Evolutionary conservation across 139 green algal species (phyloP).

Genomic region (Ostreobium quekettii): DNA sequence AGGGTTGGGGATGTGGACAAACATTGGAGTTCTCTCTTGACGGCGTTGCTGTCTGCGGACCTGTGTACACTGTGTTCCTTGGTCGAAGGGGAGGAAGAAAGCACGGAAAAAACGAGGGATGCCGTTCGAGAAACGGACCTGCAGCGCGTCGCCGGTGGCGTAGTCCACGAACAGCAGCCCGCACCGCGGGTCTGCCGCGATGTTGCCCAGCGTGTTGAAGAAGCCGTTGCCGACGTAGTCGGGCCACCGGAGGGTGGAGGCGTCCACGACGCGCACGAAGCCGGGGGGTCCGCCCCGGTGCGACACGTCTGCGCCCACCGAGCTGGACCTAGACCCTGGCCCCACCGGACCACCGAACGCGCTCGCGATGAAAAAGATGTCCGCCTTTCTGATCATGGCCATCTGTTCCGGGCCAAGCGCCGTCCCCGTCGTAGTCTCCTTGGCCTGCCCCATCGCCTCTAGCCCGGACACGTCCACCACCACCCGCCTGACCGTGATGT

Average conservation of each 20-base stretch:
- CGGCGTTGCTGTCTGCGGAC: too few relatives aligned
- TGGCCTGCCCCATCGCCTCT: not conserved
- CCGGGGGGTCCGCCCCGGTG: constrained; percentile 27
- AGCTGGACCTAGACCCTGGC: not conserved
- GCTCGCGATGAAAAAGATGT: constrained; percentile 24
- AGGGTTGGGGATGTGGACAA: too few relatives aligned
- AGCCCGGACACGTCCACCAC: not conserved
- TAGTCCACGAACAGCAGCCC: constrained; percentile 32
- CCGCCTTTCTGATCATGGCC: not conserved
- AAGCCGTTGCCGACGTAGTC: constrained; percentile 34
- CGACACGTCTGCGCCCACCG: constrained; percentile 19
- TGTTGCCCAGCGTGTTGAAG: constrained; percentile 33
- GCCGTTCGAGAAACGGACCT: not conserved
- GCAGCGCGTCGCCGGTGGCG: constrained; percentile 19
- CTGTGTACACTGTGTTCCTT: too few relatives aligned
- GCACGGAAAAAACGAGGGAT: not conserved
- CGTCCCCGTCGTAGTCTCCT: not conserved
- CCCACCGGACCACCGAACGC: not conserved
- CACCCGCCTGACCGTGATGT: constrained; percentile 22
- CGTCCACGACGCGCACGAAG: constrained; percentile 21
- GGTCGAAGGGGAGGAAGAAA: not conserved
- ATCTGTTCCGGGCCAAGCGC: not conserved
- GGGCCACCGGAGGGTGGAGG: constrained; percentile 19
- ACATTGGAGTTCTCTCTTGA: too few relatives aligned
- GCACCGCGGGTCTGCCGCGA: constrained; percentile 10